These are phyloP conservation scores for Aspergillus texensis DNA, from an alignment of 2,329 filamentous ascomycete species.

Conservation along the genomic window DNA sequence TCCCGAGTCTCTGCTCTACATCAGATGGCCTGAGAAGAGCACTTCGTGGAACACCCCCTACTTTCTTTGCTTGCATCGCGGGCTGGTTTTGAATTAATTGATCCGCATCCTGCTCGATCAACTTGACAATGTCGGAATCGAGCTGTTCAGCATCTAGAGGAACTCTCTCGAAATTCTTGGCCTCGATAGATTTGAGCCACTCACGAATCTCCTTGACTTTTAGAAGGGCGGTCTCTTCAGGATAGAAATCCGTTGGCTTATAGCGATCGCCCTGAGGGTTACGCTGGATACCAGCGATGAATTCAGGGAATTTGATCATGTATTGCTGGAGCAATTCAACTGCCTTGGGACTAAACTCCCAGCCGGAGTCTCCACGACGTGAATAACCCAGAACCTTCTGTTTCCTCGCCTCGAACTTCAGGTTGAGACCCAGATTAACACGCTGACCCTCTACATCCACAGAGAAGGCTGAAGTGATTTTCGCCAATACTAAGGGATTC, in stretches of 20 bases:
- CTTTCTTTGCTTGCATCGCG: conserved; percentile 64
- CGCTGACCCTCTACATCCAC: conserved; percentile 80
- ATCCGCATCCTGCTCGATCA: conserved; percentile 78
- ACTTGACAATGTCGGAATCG: conserved; percentile 83
- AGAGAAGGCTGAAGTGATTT: conserved; percentile 92
- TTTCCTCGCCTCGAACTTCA: conserved; percentile 96
- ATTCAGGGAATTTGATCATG: conserved; percentile 92
- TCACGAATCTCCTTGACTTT: conserved; percentile 91
- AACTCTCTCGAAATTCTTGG: conserved; percentile 92
- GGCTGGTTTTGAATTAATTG: conserved; percentile 56
- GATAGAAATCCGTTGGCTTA: conserved; percentile 83
- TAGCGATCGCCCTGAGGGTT: conserved; percentile 86
- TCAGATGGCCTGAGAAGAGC: conserved; percentile 92
- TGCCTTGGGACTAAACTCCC: conserved; percentile 92
- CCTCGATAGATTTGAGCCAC: conserved; percentile 90
- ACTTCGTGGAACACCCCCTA: conserved; percentile 80
- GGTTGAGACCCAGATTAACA: conserved; percentile 88
- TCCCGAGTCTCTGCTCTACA: conserved; percentile 87
- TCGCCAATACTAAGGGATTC: conserved; percentile 86
- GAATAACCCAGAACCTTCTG: conserved; percentile 96
- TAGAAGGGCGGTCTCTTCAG: conserved; percentile 68
- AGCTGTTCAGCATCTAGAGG: conserved; percentile 95
- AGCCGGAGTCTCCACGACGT: conserved; percentile 79
- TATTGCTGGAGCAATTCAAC: conserved; percentile 81
- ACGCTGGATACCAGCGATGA: conserved; percentile 83